These are phyloP conservation scores for Debaryomyces nepalensis DNA, from an alignment of 1,139 yeast species.

Conservation along the genomic window DNA sequence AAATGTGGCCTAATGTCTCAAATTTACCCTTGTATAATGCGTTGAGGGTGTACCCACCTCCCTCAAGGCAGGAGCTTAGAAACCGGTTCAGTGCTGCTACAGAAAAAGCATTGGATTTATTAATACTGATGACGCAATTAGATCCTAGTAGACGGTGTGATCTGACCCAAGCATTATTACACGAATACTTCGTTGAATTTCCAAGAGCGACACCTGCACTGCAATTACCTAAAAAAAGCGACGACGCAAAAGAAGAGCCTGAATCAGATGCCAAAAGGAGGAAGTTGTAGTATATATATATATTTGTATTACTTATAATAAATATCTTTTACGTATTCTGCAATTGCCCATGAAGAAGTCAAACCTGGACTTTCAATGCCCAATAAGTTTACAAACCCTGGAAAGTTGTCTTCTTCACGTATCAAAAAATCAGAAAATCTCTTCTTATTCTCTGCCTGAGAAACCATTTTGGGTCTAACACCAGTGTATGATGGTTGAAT, in stretches of 20 bases:
- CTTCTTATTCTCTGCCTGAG: constrained; percentile 41
- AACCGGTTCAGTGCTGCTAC: constrained; percentile 91
- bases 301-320: constrained; percentile 26
- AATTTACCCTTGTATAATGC: constrained; percentile 76
- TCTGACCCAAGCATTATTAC: constrained; percentile 66
- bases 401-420: constrained; percentile 62
- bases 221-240: constrained; percentile 60
- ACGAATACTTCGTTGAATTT: constrained; percentile 70
- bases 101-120: constrained; percentile 77
- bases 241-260: constrained; percentile 25
- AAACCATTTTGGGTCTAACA: constrained; percentile 74
- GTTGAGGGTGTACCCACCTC: constrained; percentile 77
- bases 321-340: constrained; percentile 62
- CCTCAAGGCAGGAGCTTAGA: constrained; percentile 79
- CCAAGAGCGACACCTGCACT: constrained; percentile 81
- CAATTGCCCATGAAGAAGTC: constrained; percentile 82
- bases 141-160: constrained; percentile 78
- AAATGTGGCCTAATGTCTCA: constrained; percentile 89
- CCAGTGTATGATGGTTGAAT: constrained; percentile 77
- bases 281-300: constrained; percentile 17
- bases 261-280: constrained; percentile 15
- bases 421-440: constrained; percentile 76
- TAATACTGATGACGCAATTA: constrained; percentile 73
- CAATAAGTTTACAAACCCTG: constrained; percentile 78
- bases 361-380: constrained; percentile 93